Percentiles rank a stretch among this genome's conserved stretches.
Conservation (phyloP, 352 stramenopile genomes). For the Globisporangium middletonii region DNA sequence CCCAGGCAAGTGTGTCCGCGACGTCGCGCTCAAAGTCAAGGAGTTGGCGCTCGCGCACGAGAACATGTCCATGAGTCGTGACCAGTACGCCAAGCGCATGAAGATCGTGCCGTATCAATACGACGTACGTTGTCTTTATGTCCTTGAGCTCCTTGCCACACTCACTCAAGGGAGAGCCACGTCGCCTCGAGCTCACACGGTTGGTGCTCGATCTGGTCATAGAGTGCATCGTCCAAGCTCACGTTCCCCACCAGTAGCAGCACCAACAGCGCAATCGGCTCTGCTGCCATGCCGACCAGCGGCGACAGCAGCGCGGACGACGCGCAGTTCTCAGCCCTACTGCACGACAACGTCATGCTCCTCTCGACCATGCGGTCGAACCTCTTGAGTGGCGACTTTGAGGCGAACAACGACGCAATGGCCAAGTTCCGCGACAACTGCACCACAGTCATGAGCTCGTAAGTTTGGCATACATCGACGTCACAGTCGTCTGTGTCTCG, state of each 20-base stretch:
- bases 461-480: conserved; percentile 18
- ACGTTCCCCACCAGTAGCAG: not conserved
- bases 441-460: conserved; percentile 49
- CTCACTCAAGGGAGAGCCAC: not conserved
- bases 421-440: conserved; percentile 65
- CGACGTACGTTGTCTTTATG: conserved; percentile 8
- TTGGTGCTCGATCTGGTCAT: not conserved
- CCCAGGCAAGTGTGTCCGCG: conserved; percentile 62
- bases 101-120: conserved; percentile 46
- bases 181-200: not conserved
- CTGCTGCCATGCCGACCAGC: not conserved
- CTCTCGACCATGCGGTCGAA: conserved; percentile 70
- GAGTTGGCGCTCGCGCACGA: conserved; percentile 18
- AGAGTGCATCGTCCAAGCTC: conserved; percentile 2
- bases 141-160: not conserved
- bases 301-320: conserved; percentile 27
- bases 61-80: conserved; percentile 13
- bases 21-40: conserved; percentile 71
- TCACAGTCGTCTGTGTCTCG: not conserved
- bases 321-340: conserved; percentile 38
- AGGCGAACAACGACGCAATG: conserved; percentile 54
- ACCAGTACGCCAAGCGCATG: conserved; percentile 47
- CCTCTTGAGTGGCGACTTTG: conserved; percentile 44
- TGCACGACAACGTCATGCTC: conserved; percentile 62
- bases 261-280: not conserved